Base-by-base conservation (phyloP, 2,329 filamentous ascomycete species). In the Pyrenochaeta sp. region DNA sequence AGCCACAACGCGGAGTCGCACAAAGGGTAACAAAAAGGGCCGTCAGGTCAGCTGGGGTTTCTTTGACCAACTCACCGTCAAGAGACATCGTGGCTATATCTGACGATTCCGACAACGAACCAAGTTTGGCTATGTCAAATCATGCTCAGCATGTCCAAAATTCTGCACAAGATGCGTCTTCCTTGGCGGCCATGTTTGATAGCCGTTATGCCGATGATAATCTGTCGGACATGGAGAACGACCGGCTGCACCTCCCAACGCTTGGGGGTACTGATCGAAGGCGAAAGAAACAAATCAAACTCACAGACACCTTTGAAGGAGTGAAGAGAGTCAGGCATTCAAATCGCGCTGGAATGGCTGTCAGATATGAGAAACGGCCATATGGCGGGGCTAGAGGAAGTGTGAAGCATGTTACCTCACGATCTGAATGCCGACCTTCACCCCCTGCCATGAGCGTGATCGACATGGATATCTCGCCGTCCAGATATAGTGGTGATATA, bases 371-470 rank as follows among this genome's bases (percentile, higher is more conserved):
- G 23, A 60, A 31, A 31, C 43, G 42, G 17, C 12, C 17, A 17
- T 39, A 35, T 48, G 31, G 40, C 10, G 10, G 43, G 9, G 32
- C 12, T 4, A 35, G 42, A 11, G 17, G 33, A 12, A 58, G 48
- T 17, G 60, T 31, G 35, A 60, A 50, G 31, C 49, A 60, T 27
- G 20, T 41, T 18, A 49, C 33, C 5, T 39, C 55, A n/a, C 68
- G 55, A 43, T 58, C 36, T 27, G 42, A 51, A 21, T 59, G 37
- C 36, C 47, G 32, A 1, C 59, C 49, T 20, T 51, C 61, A 12
- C 72, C 54, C 14, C 75, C 54, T 50, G 62, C 54, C 33, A 64
- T 82, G 64, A 81, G 84, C 54, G 81, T 87, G 15, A 64, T 85
- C 6, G 85, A 87, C 73, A 75, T 76, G 64, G 75, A 58, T 63